phyloP scores from a whole-genome alignment of 306 rosid species.

The Mimosa pudica region DNA sequence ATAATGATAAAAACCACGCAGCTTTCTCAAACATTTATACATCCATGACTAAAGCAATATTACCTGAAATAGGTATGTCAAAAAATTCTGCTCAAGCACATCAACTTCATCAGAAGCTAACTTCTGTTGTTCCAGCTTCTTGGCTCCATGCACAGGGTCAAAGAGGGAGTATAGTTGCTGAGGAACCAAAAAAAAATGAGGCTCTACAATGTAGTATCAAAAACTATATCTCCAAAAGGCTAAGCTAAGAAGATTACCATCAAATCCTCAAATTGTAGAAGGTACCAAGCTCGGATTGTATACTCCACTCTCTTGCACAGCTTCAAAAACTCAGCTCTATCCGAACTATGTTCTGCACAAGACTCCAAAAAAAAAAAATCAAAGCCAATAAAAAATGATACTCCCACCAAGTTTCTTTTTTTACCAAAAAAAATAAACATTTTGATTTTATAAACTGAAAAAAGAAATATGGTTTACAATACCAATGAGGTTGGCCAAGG shows the following conservation, averaged over 20 bases:
- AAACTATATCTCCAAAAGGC: constrained; percentile 20
- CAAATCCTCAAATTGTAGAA: constrained; percentile 90
- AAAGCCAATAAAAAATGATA: neutral
- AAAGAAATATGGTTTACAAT: neutral
- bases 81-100: constrained; percentile 76
- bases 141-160: constrained; percentile 71
- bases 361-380: constrained; percentile 16
- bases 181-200: constrained; percentile 27
- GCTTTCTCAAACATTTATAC: neutral
- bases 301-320: constrained; percentile 88
- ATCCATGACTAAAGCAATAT: neutral
- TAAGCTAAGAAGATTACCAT: constrained; percentile 56
- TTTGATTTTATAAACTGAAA: no score
- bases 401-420: no score
- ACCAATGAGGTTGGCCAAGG: constrained; percentile 82
- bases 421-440: no score
- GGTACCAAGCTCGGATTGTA: constrained; percentile 95
- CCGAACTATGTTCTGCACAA: constrained; percentile 64
- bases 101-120: constrained; percentile 59
- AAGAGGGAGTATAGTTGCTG: constrained; percentile 92
- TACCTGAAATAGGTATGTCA: constrained; percentile 77
- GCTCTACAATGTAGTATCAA: neutral
- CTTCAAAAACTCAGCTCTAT: constrained; percentile 75
- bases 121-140: constrained; percentile 69
- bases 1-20: neutral